Base-by-base conservation (phyloP, 2,329 filamentous ascomycete genomes). In the Nemania sp. region DNA sequence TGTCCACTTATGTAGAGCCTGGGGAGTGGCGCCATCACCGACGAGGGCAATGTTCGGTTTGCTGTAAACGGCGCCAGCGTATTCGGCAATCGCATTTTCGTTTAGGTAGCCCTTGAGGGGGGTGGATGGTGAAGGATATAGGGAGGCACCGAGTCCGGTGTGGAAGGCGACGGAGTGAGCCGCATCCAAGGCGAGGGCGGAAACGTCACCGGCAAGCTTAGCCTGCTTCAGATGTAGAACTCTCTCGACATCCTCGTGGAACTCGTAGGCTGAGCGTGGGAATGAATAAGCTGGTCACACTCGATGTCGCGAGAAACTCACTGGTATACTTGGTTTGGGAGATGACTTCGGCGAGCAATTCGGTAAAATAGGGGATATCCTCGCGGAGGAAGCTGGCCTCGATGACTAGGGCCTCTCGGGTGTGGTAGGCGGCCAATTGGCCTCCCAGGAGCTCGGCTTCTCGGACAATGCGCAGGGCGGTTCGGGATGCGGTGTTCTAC, bases 361-460 rank as follows among this genome's bases (percentile, higher is more conserved):
- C 96, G 78, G 94, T 89, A 82, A 97, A 99, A 89, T 98, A 99
- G 75, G 96, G 96, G 74, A 99, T 90, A 81, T 99, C 94, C 80
- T 96, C 90, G 80, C 93, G 90, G 74, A 99, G 89, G 88, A 99
- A 99, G 85, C 92, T 97, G 80, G 96, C 93, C 82, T 95, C 91
- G 78, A 99, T 85, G 68, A 99, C 90, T 72, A 99, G 85, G 79
- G 94, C 94, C 87, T 99, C 96, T 79, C 95, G 92, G 76, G 93
- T 94, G 85, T 98, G 94, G 82, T 92, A 93, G 73, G 95, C 87
- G 76, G 85, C 88, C 84, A 98, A 90, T 88, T 95, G 90, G 77
- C 93, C 93, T 80, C 97, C 96, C 73, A 99, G 90, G 70, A 99
- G 91, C 85, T 99, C 96, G 77, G 93, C 89, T 86, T 99, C 96